These are phyloP conservation scores for Nakazawaea wyomingensis DNA, from an alignment of 805 yeast genomes.

Conservation along the genomic window DNA sequence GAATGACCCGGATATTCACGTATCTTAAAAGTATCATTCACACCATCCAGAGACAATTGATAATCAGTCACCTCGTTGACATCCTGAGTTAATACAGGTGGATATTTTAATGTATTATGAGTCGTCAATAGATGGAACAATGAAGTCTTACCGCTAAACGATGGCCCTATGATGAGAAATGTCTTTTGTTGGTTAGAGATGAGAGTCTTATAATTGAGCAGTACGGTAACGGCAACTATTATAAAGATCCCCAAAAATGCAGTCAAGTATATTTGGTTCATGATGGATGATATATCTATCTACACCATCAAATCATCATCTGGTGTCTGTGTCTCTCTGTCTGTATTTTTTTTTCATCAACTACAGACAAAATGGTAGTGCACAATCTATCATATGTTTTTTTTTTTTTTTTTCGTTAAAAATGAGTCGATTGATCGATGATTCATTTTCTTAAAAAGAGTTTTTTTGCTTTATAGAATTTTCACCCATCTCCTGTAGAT, in stretches of 20 bases:
- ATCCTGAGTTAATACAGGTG: conserved; percentile 46
- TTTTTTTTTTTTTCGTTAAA: too few species aligned
- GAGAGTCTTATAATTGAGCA: conserved; percentile 13
- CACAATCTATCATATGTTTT: too few species aligned
- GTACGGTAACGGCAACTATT: conserved; percentile 13
- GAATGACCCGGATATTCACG: conserved; percentile 89
- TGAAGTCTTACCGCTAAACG: conserved; percentile 21
- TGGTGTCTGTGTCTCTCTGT: too few species aligned
- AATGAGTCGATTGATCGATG: background rate
- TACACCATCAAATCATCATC: background rate
- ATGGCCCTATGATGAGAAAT: conserved; percentile 20
- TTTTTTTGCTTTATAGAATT: background rate
- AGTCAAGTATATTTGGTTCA: conserved; percentile 1
- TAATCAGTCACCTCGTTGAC: conserved; percentile 34
- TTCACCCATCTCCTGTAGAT: too few species aligned
- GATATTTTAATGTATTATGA: conserved; percentile 20
- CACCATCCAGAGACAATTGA: conserved; percentile 34
- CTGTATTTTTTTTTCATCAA: too few species aligned
- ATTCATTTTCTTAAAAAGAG: background rate
- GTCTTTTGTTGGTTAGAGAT: conserved; percentile 13
- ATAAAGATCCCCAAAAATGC: conserved; percentile 13
- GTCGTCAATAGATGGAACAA: conserved; percentile 18
- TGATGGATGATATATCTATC: background rate
- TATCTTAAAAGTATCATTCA: conserved; percentile 39
- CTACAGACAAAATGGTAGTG: background rate